These are phyloP conservation scores for Quillaja saponaria DNA, from an alignment of 306 rosid species.

Conservation along the genomic window DNA sequence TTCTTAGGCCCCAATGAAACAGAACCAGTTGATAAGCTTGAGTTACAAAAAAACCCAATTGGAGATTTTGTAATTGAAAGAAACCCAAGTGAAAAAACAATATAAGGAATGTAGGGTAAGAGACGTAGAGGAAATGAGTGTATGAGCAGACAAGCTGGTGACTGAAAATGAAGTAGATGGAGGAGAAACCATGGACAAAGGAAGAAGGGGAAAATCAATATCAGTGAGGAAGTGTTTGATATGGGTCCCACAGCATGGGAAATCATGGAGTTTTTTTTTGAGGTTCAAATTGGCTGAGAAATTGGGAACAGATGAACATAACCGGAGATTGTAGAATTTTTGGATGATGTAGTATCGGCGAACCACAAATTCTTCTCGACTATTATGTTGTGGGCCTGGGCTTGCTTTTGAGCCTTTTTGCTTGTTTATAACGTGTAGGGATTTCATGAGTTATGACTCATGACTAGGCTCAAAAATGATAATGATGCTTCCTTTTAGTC, in stretches of 20 bases:
- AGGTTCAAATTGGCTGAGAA: conserved; percentile 12
- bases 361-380: too few relatives aligned
- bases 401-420: too few relatives aligned
- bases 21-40: conserved; percentile 38
- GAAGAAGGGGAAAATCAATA: not conserved
- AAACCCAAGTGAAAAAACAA: conserved; percentile 11
- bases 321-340: too few relatives aligned
- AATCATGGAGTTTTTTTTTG: conserved; percentile 7
- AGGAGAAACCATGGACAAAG: not conserved
- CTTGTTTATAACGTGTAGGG: too few relatives aligned
- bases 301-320: not conserved
- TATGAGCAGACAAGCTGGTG: not conserved
- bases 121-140: not conserved
- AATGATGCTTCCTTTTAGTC: too few relatives aligned
- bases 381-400: too few relatives aligned
- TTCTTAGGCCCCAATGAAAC: not conserved
- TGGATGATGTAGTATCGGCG: too few relatives aligned
- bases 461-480: too few relatives aligned
- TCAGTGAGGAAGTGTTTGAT: not conserved
- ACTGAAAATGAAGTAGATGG: not conserved
- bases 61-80: conserved; percentile 22
- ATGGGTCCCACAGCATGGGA: conserved; percentile 16
- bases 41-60: conserved; percentile 28
- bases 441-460: too few relatives aligned
- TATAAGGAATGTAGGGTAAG: too few relatives aligned